These are phyloP conservation scores for Thelonectria olida DNA, from an alignment of 2,329 filamentous ascomycete species.

Conservation along the genomic window DNA sequence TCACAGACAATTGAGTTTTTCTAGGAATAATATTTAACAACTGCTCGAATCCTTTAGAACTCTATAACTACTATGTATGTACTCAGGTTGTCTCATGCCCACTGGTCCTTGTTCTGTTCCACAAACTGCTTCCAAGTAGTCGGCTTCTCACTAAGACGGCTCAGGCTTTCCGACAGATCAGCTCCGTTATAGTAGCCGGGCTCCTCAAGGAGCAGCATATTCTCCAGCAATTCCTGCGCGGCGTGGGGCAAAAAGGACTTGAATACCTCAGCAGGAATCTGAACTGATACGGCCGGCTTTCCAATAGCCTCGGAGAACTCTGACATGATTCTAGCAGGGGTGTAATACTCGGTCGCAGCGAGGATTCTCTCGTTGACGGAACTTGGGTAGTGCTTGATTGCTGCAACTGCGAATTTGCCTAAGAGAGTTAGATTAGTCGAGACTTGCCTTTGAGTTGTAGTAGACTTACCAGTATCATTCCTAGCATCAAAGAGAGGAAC, in stretches of 20 bases:
- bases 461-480: conserved; percentile 52
- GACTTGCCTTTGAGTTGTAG: neutral
- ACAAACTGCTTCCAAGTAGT: conserved; percentile 50
- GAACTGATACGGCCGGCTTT: conserved; percentile 40
- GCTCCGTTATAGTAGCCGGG: conserved; percentile 53
- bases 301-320: conserved; percentile 47
- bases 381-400: conserved; percentile 41
- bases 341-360: conserved; percentile 49
- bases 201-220: conserved; percentile 50
- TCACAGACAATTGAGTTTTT: too few relatives aligned
- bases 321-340: conserved; percentile 41
- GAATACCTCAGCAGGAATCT: conserved; percentile 46
- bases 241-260: conserved; percentile 44
- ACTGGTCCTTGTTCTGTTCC: conserved; percentile 42
- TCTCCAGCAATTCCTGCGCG: conserved; percentile 52
- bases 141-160: conserved; percentile 47
- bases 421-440: accelerated
- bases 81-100: too few relatives aligned
- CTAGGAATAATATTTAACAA: too few relatives aligned
- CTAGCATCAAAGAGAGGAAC: conserved; percentile 50
- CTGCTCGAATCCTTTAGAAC: too few relatives aligned
- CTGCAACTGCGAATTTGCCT: conserved; percentile 48
- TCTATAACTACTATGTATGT: too few relatives aligned
- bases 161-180: conserved; percentile 43
- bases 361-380: conserved; percentile 45